Evolutionary conservation across 768 basidiomycete genomes (phyloP).

Genomic region (Collybia nuda): DNA sequence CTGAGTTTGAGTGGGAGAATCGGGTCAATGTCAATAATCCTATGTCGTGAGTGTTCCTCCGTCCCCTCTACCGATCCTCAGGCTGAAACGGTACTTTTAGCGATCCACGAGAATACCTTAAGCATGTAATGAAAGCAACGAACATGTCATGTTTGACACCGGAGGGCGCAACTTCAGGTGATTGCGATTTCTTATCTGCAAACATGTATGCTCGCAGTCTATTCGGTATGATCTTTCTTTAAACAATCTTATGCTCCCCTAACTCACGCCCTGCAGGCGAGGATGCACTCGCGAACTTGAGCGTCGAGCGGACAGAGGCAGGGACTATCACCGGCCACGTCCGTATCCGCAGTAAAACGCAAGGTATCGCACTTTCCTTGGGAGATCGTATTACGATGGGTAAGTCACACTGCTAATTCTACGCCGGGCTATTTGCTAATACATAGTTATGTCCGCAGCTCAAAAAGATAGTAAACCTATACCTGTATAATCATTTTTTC

Average conservation of each 20-base stretch:
- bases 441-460: conserved; percentile 20
- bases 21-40: conserved; percentile 89
- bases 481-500: conserved; percentile 24
- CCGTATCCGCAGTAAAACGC: conserved; percentile 95
- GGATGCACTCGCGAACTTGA: conserved; percentile 93
- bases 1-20: conserved; percentile 99
- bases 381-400: conserved; percentile 86
- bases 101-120: conserved; percentile 85
- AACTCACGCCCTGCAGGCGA: conserved; percentile 57
- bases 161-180: conserved; percentile 90
- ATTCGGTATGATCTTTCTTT: conserved; percentile 65
- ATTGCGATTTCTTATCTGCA: conserved; percentile 95
- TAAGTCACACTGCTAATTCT: conserved; percentile 19
- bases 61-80: no score
- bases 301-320: conserved; percentile 81
- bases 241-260: no score
- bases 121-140: conserved; percentile 94
- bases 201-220: conserved; percentile 95
- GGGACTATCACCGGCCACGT: conserved; percentile 91
- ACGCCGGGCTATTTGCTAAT: neutral
- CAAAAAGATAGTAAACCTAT: conserved; percentile 41
- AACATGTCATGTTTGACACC: conserved; percentile 98
- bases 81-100: conserved; percentile 30
- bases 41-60: conserved; percentile 60
- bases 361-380: conserved; percentile 92